Evolutionary conservation across 306 rosid species (phyloP), one percentile per base, ranked within the genome.

Genomic region (Rosa multiflora): DNA sequence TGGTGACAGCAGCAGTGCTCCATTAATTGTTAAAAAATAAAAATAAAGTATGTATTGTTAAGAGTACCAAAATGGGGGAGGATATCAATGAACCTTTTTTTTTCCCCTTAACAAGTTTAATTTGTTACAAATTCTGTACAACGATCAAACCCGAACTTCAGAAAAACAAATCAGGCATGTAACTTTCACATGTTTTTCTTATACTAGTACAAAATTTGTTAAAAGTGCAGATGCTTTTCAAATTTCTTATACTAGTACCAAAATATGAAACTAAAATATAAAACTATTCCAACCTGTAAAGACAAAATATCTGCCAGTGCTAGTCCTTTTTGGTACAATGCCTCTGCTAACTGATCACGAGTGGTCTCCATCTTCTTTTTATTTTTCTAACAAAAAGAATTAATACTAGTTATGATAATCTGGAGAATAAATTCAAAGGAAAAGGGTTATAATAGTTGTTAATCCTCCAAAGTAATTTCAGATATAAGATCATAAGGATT

Each of bases 331-430:
- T 92, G 97, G 81, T 91, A 95, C 53, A 95, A 83, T 53, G 97
- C 98, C 86, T 91, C 97, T 15, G 91, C 91, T 81, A 95, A 87
- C 71, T 92, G 97, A 82, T 95, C 97, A 23, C 97, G 97, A 40
- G 91, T 83, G 49, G 79, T 74, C 87, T 95, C 97, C 93, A 95
- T 88, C 88, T 88, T 92, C 85, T 95, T 95, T 90, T 84, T 92
- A 80, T 67, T 85, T 82, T 83, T 87, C 99, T 92, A 48, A 48
- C 6, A 70, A n/a, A 14, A 75, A 69, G 13, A 69, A 8, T 15
- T 42, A 73, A 44, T 21, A 37, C 7, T 29, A 63, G 29, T 13
- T 43, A 67, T 11, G 47, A 62, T 5, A 48, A 76, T 32, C 59
- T 46, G n/a, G 39, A 72, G 10, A n/a, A 56, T 6, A 47, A 49